These are phyloP conservation scores for Byssothecium circinans DNA, from an alignment of 2,329 filamentous ascomycete genomes.

Conservation along the genomic window DNA sequence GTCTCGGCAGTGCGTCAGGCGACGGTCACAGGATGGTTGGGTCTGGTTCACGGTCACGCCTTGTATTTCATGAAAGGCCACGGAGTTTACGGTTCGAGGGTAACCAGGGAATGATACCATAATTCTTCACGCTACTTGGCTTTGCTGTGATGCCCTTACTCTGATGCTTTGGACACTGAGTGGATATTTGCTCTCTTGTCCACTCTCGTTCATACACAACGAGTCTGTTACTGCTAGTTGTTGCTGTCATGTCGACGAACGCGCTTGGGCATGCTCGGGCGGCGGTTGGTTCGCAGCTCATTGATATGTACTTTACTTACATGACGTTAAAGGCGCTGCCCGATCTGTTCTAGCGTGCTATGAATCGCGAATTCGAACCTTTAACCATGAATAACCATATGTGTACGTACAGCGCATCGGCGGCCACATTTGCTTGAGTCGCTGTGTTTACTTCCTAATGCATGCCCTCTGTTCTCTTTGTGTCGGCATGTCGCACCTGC, in stretches of 20 bases:
- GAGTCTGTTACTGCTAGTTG: background rate
- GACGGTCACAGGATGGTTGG: constrained; percentile 31
- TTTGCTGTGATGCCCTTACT: background rate
- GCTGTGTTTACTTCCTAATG: background rate
- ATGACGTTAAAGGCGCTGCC: background rate
- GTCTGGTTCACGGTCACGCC: constrained; percentile 28
- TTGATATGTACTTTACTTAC: background rate
- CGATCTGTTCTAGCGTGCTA: constrained; percentile 4
- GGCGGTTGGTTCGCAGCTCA: background rate
- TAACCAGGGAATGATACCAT: constrained; percentile 40
- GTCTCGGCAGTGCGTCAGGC: constrained; percentile 44
- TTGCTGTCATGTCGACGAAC: background rate
- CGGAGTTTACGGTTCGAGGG: constrained; percentile 38
- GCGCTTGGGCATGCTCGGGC: no score
- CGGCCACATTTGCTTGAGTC: no score
- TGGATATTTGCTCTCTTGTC: background rate
- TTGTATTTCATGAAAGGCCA: constrained; percentile 41
- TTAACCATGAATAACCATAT: no score
- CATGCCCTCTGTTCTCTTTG: no score
- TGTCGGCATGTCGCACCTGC: no score
- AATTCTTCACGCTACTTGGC: constrained; percentile 23
- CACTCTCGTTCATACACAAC: no score
- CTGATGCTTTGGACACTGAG: no score
- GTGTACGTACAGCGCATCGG: no score
- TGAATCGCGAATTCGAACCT: no score